These are phyloP conservation scores for Podospora bellae-mahoneyi DNA, from an alignment of 495 filamentous ascomycete species.

Conservation along the genomic window DNA sequence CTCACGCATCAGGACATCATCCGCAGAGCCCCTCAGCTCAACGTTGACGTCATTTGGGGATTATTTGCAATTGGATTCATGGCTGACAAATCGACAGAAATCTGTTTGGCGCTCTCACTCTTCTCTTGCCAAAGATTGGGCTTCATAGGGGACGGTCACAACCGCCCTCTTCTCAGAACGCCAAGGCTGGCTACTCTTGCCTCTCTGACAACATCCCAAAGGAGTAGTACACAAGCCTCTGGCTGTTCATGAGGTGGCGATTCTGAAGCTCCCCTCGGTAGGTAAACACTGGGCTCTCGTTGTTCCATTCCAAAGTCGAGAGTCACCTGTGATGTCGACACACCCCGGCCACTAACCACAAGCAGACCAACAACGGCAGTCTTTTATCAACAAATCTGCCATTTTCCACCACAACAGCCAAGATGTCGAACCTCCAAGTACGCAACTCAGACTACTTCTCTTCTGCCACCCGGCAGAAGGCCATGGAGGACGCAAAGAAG, in stretches of 20 bases:
- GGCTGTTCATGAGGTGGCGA: not conserved
- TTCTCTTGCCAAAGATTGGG: not conserved
- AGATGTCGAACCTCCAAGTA: slow-evolving; percentile 44
- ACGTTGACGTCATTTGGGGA: not conserved
- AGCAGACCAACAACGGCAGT: no score
- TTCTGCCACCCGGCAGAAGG: slow-evolving; percentile 44
- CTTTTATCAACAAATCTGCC: no score
- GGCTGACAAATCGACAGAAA: not conserved
- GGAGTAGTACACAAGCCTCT: not conserved
- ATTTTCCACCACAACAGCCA: slow-evolving; percentile 17
- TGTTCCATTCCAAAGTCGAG: not conserved
- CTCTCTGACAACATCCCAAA: not conserved
- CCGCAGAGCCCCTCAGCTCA: not conserved
- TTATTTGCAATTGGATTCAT: not conserved
- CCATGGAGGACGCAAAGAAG: slow-evolving; percentile 53
- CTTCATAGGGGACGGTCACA: not conserved
- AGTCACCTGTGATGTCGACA: not conserved
- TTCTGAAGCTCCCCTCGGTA: not conserved
- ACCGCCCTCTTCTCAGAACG: not conserved
- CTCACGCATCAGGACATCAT: not conserved
- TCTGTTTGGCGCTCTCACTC: not conserved
- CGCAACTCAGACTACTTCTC: slow-evolving; percentile 35
- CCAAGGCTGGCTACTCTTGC: not conserved
- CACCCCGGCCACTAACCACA: no score
- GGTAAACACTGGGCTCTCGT: not conserved